Percentiles rank a stretch among this genome's conserved stretches.
phyloP scores from a whole-genome alignment of 2,329 filamentous ascomycete species.

The Calonectria pteridis region DNA sequence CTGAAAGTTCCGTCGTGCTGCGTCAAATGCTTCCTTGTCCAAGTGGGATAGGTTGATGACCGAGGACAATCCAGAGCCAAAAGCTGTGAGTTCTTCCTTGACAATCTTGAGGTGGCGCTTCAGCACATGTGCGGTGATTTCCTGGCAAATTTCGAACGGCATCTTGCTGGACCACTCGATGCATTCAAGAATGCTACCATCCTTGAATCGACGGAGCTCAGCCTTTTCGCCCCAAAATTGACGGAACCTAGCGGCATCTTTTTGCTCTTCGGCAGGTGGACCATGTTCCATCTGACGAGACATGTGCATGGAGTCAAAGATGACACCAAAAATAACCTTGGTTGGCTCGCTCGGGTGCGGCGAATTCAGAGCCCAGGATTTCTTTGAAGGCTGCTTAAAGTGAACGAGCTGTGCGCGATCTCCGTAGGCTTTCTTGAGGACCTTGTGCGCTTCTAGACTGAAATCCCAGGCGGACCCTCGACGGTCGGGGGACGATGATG shows the following conservation, averaged over 20 bases:
- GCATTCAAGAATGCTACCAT: conserved; percentile 93
- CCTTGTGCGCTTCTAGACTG: conserved; percentile 70
- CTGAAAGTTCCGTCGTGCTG: conserved; percentile 77
- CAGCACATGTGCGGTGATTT: conserved; percentile 82
- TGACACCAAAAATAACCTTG: conserved; percentile 72
- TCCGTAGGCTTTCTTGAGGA: conserved; percentile 78
- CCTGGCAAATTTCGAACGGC: conserved; percentile 77
- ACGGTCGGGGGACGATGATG: conserved; percentile 51
- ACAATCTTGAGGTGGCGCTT: conserved; percentile 75
- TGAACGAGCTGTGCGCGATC: conserved; percentile 80
- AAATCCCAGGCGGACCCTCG: conserved; percentile 60
- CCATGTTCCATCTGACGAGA: conserved; percentile 87
- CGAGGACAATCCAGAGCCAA: conserved; percentile 64
- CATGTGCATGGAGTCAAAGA: conserved; percentile 80
- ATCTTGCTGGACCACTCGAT: conserved; percentile 82
- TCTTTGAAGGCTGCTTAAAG: conserved; percentile 57
- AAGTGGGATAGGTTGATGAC: conserved; percentile 60
- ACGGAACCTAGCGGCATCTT: conserved; percentile 84
- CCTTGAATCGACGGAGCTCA: conserved; percentile 93
- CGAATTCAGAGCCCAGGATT: conserved; percentile 47
- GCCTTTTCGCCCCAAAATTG: conserved; percentile 96
- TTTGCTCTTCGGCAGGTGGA: conserved; percentile 86
- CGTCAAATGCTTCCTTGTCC: conserved; percentile 73
- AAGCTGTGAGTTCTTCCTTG: conserved; percentile 65
- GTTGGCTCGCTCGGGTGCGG: conserved; percentile 40